Conservation (phyloP, 495 filamentous ascomycete species). For the Xylaria longipes region DNA sequence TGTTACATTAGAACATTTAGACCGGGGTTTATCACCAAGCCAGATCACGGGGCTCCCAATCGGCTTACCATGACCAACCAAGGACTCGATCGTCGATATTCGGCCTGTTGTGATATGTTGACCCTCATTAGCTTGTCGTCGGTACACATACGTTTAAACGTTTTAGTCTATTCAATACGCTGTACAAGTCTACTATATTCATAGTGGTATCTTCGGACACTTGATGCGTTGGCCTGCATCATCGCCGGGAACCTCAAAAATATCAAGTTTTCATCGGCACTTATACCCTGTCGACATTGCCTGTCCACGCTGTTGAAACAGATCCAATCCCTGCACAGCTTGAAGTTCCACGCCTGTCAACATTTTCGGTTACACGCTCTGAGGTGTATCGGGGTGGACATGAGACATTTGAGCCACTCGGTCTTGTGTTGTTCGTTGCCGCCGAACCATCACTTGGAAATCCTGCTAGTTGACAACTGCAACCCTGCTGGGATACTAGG, state of each 20-base stretch:
- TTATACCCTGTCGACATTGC: background rate
- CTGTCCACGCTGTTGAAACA: background rate
- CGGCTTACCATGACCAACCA: background rate
- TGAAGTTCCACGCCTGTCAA: background rate
- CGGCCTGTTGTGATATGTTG: background rate
- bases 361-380: too few relatives aligned
- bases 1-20: background rate
- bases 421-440: background rate
- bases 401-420: background rate
- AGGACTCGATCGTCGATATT: background rate
- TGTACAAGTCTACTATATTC: background rate
- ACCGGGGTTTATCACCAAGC: background rate
- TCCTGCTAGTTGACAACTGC: background rate
- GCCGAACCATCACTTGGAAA: background rate
- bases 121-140: background rate
- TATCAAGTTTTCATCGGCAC: background rate
- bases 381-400: background rate
- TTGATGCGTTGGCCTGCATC: background rate
- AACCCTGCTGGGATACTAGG: background rate
- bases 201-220: background rate
- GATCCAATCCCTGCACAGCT: background rate
- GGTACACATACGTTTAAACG: too few relatives aligned
- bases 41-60: background rate
- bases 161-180: too few relatives aligned
- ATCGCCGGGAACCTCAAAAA: background rate